Percentiles rank a stretch among this genome's conserved stretches.
Evolutionary conservation across 805 yeast species (phyloP).

Genomic region (Wickerhamiella australiensis): DNA sequence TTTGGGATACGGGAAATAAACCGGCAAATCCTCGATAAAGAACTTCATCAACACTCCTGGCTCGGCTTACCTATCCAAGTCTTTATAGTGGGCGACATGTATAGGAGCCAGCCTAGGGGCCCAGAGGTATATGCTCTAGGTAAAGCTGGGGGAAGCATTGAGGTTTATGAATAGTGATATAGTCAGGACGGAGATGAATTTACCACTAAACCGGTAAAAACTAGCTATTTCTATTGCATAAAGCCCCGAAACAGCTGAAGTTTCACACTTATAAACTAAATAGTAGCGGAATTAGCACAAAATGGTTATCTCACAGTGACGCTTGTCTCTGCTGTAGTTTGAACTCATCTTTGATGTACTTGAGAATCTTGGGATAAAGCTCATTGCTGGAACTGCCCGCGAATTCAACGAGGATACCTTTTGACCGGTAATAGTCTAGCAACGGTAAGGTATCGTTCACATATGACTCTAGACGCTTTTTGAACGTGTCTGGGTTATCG

Average conservation of each 20-base stretch:
- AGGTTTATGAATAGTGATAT: no score
- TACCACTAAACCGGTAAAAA: no score
- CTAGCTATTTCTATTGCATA: no score
- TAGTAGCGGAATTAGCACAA: no score
- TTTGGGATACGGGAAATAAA: conserved; percentile 88
- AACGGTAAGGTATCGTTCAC: conserved; percentile 49
- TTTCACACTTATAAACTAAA: no score
- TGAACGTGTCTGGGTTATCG: conserved; percentile 65
- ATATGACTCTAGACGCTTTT: conserved; percentile 53
- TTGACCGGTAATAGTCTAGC: conserved; percentile 44
- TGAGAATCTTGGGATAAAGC: conserved; percentile 50
- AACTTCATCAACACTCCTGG: conserved; percentile 43
- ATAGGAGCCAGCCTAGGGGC: no score
- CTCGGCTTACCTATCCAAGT: neutral
- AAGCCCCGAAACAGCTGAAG: no score
- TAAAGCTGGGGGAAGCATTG: no score
- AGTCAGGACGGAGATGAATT: no score
- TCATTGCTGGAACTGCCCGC: conserved; percentile 75
- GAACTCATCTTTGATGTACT: conserved; percentile 27
- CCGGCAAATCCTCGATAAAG: conserved; percentile 90
- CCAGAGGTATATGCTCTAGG: no score
- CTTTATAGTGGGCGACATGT: no score
- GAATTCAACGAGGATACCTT: conserved; percentile 43
- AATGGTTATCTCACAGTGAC: neutral
- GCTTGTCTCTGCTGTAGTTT: neutral